Conservation (phyloP, 2,329 filamentous ascomycete species). For the Venturiaceae sp. region DNA sequence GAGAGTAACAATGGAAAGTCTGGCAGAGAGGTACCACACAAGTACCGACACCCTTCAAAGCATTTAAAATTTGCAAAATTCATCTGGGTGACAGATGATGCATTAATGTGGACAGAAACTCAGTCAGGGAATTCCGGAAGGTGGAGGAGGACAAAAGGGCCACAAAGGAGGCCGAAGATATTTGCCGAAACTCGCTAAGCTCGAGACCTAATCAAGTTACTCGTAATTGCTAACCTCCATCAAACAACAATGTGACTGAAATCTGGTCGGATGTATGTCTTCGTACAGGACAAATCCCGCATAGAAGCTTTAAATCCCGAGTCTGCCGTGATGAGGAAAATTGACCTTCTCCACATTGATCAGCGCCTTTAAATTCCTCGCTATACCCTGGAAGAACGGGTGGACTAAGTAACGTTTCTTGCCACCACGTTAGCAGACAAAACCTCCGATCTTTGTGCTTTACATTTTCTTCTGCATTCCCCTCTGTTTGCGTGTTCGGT, state of each 20-base stretch:
- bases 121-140: not conserved
- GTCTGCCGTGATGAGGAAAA: not conserved
- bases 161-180: not conserved
- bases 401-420: not conserved
- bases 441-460: not conserved
- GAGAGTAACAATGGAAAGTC: not conserved
- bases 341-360: not conserved
- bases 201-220: not conserved
- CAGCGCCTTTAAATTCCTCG: not conserved
- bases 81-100: not conserved
- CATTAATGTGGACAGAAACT: not conserved
- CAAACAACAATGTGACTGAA: not conserved
- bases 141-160: not conserved
- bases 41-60: not conserved
- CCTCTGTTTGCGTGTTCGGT: not conserved
- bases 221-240: not conserved
- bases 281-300: not conserved
- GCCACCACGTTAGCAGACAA: not conserved
- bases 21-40: not conserved
- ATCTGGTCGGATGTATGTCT: not conserved
- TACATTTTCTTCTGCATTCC: not conserved
- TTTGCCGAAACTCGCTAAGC: not conserved
- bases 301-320: not conserved
- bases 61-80: not conserved
- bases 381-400: not conserved